Evolutionary conservation across 306 rosid genomes (phyloP).

Genomic region (Castanea mollissima): DNA sequence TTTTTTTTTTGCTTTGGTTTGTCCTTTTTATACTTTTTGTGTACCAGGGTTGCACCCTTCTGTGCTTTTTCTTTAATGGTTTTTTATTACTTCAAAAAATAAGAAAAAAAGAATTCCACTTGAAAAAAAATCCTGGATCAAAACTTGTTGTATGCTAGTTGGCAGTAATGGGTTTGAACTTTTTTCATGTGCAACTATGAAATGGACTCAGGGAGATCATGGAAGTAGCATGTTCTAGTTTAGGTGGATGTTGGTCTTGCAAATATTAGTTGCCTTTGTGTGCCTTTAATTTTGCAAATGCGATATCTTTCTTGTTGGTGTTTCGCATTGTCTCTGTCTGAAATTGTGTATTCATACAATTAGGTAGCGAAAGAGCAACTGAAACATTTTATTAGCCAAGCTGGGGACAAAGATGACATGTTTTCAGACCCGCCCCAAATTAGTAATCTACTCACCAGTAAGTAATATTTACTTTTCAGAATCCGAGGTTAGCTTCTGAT

Average conservation of each 20-base stretch:
- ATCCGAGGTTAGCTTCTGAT: neutral
- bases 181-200: neutral
- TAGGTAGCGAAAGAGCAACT: slow-evolving; percentile 79
- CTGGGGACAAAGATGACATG: slow-evolving; percentile 64
- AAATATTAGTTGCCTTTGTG: neutral
- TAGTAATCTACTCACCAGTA: slow-evolving; percentile 40
- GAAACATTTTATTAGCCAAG: slow-evolving; percentile 69
- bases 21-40: no score
- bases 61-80: no score
- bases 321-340: slow-evolving; percentile 6
- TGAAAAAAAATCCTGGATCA: neutral
- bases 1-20: no score
- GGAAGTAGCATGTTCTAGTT: neutral
- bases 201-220: neutral
- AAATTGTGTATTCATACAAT: slow-evolving; percentile 24
- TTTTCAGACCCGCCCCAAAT: slow-evolving; percentile 48
- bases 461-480: slow-evolving; percentile 30
- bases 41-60: no score
- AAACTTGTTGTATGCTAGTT: slow-evolving; percentile 1
- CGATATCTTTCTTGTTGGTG: neutral
- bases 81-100: no score
- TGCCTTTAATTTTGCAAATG: neutral
- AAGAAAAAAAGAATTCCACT: neutral
- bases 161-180: neutral
- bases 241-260: slow-evolving; percentile 11